These are phyloP conservation scores for Speleostelium caveatum DNA, from an alignment of 78 protist species.

Conservation along the genomic window DNA sequence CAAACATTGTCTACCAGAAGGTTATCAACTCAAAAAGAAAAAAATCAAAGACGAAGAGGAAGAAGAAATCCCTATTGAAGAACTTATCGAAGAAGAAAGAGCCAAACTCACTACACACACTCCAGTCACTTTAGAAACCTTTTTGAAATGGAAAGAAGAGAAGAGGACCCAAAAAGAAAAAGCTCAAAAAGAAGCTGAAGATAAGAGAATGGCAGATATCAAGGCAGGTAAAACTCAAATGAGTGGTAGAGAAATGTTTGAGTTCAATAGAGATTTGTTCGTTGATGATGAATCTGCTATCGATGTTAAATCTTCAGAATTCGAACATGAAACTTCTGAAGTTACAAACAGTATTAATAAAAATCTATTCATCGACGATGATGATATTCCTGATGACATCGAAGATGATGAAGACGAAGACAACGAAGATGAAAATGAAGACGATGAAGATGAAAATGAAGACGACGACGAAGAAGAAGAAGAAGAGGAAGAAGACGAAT, in stretches of 20 bases:
- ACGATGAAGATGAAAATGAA: slow-evolving; percentile 3
- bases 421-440: slow-evolving; percentile 57
- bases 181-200: slow-evolving; percentile 61
- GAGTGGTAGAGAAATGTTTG: slow-evolving; percentile 90
- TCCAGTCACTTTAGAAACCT: slow-evolving; percentile 88
- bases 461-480: slow-evolving; percentile 51
- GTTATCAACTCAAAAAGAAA: slow-evolving; percentile 83
- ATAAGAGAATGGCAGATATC: slow-evolving; percentile 78
- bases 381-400: slow-evolving; percentile 22
- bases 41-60: slow-evolving; percentile 73
- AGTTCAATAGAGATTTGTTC: slow-evolving; percentile 83
- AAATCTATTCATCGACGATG: slow-evolving; percentile 35
- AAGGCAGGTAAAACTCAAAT: slow-evolving; percentile 73
- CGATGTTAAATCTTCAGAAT: slow-evolving; percentile 31
- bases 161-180: slow-evolving; percentile 47
- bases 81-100: slow-evolving; percentile 80
- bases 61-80: slow-evolving; percentile 82
- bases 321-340: slow-evolving; percentile 4
- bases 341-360: slow-evolving; percentile 10
- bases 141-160: slow-evolving; percentile 86
- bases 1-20: slow-evolving; percentile 93
- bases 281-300: slow-evolving; percentile 86
- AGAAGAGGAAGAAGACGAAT: slow-evolving; percentile 17
- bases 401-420: slow-evolving; percentile 69
- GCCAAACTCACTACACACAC: slow-evolving; percentile 69